phyloP scores from a whole-genome alignment of 148 eudicot genomes.

The Rhododendron vialii region DNA sequence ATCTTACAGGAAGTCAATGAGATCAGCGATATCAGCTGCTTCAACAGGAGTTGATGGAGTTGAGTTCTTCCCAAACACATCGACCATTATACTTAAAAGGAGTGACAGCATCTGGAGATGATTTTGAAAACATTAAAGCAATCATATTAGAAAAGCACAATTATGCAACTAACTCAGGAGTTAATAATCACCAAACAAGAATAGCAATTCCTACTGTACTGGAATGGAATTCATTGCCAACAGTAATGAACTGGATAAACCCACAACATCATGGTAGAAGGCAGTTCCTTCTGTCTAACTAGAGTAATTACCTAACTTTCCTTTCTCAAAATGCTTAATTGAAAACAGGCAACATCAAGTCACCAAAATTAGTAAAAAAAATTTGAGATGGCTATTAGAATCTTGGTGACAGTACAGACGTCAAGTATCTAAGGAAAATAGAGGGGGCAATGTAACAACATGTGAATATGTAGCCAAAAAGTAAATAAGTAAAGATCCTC shows the following conservation, averaged over 20 bases:
- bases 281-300: neutral
- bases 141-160: neutral
- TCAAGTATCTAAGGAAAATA: neutral
- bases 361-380: neutral
- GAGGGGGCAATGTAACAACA: neutral
- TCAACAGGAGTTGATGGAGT: conserved; percentile 65
- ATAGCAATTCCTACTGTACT: neutral
- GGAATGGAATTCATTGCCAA: neutral
- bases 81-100: conserved; percentile 72
- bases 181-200: neutral
- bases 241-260: neutral
- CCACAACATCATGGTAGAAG: neutral
- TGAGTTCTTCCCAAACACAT: conserved; percentile 86
- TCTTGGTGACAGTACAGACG: neutral
- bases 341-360: neutral
- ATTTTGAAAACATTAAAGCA: conserved; percentile 6
- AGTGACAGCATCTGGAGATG: conserved; percentile 55
- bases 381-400: neutral
- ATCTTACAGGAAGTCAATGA: conserved; percentile 92
- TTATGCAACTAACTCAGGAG: neutral
- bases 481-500: neutral
- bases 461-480: neutral
- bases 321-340: neutral
- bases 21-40: conserved; percentile 86
- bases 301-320: neutral